Evolutionary conservation across 306 rosid species (phyloP), one percentile per base, ranked within the genome.

Genomic region (Sindora glabra): DNA sequence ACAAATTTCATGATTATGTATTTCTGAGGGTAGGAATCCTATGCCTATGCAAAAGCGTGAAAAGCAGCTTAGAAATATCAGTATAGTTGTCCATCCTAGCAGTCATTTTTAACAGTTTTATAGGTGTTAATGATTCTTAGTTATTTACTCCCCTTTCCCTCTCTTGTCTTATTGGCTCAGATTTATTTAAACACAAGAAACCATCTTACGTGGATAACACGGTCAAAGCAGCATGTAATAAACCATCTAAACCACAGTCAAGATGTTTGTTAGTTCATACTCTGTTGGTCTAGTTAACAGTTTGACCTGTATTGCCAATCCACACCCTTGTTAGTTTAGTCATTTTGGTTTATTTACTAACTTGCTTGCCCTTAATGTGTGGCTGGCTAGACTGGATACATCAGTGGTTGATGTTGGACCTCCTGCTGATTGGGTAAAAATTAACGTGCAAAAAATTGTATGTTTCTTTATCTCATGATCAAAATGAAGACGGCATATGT

Each of bases 381-480:
- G 33, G 22, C 47, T 79, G 74, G 24, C 44, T 61, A 94, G 99
- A 67, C 77, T 89, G 89, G 99, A 89, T 14, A 76, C 81, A 13
- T 60, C 83, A 15, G 97, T 94, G 55, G 75, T 79, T 67, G 97
- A 94, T 54, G 68, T 89, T 51, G 97, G 99, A 70, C 86, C 88
- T 64, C 95, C 99, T 27, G 99, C 99, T 6, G 97, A 94, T 67
- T 94, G 99, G 99, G 99, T 94, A 59, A 94, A 89, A 80, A 72
- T 94, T 70, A 94, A 89, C 62, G 97, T 94, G 70, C 99, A 80
- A 70, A 86, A 71, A 86, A 89, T 92, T 62, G 99, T 94, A 62
- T 80, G 99, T 75, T 72, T 67, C 52, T 52, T 34, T 30, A 23
- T 49, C 50, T 37, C 55, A 30, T 38, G 33, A 66, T 65, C 59